These are phyloP conservation scores for Cryphonectria carpinicola DNA, from an alignment of 2,329 filamentous ascomycete species.

Conservation along the genomic window DNA sequence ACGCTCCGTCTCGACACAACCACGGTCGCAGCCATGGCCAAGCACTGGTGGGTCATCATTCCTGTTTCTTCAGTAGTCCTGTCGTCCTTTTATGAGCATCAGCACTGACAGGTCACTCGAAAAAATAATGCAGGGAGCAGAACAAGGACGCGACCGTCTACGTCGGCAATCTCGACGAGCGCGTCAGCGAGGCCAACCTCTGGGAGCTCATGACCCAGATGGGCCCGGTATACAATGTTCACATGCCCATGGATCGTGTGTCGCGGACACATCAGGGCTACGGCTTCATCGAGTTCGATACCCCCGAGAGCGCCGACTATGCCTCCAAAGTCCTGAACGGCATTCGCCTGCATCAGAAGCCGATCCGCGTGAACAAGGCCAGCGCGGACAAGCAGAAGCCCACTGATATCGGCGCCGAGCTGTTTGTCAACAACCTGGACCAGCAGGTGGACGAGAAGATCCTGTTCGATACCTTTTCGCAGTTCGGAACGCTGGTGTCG, in stretches of 20 bases:
- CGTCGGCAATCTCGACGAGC: conserved; percentile 97
- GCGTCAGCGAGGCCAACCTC: conserved; percentile 84
- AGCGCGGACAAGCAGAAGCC: conserved; percentile 91
- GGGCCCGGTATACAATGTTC: conserved; percentile 95
- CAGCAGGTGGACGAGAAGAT: conserved; percentile 94
- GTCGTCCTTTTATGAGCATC: background rate
- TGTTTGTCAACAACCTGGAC: conserved; percentile 96
- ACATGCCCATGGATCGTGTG: conserved; percentile 96
- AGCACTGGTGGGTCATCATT: conserved; percentile 35
- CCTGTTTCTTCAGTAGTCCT: background rate
- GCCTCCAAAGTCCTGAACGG: conserved; percentile 96
- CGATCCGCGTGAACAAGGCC: conserved; percentile 93
- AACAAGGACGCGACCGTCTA: conserved; percentile 98
- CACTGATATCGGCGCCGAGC: conserved; percentile 91
- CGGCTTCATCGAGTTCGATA: conserved; percentile 98
- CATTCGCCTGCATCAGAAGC: conserved; percentile 89
- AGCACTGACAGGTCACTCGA: conserved; percentile 4
- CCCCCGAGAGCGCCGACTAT: conserved; percentile 94
- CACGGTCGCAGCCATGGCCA: conserved; percentile 34
- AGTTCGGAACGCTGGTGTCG: conserved; percentile 84
- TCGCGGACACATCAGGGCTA: conserved; percentile 97
- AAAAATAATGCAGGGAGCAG: conserved; percentile 71
- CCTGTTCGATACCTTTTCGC: conserved; percentile 89
- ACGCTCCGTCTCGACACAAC: background rate
- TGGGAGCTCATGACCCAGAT: conserved; percentile 99